Percentiles rank a stretch among this genome's conserved stretches.
Evolutionary conservation across 2,329 filamentous ascomycete species (phyloP).

Genomic region (Alternaria infectoria): DNA sequence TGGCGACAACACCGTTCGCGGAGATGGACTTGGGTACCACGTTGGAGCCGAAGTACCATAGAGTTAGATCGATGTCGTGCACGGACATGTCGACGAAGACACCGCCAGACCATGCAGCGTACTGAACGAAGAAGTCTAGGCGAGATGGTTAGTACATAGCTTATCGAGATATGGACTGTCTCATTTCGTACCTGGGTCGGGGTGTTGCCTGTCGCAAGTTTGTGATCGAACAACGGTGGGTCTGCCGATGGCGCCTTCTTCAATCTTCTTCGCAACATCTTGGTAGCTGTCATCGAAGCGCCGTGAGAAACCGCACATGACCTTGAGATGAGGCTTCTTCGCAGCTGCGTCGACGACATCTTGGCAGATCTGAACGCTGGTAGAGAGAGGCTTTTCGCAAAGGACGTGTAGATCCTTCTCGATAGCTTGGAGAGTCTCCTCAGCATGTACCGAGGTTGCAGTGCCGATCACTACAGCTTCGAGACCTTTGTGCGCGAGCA

Average conservation of each 20-base stretch:
- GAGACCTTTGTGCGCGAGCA: constrained; percentile 52
- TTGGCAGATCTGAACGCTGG: constrained; percentile 33
- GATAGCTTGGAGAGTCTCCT: constrained; percentile 44
- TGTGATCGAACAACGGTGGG: constrained; percentile 53
- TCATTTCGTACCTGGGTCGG: constrained; percentile 16
- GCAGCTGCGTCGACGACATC: constrained; percentile 46
- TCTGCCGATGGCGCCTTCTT: constrained; percentile 46
- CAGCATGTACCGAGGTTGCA: constrained; percentile 44
- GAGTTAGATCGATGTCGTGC: constrained; percentile 54
- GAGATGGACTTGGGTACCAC: constrained; percentile 47
- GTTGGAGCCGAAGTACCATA: constrained; percentile 51
- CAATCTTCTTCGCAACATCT: constrained; percentile 45
- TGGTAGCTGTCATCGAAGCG: constrained; percentile 55
- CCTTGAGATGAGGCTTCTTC: constrained; percentile 47
- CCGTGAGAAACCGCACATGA: constrained; percentile 55
- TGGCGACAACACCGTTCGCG: constrained; percentile 44
- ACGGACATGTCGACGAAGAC: constrained; percentile 55
- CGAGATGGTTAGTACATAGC: constrained; percentile 17
- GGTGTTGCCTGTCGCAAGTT: constrained; percentile 49
- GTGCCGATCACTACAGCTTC: constrained; percentile 53
- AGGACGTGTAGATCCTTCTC: constrained; percentile 46
- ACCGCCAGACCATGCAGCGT: constrained; percentile 51
- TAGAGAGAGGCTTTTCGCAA: constrained; percentile 51
- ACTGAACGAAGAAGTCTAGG: constrained; percentile 52
- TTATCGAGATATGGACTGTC: accelerated